Base-by-base conservation (phyloP, 2,329 filamentous ascomycete genomes). In the Polychaeton citri region DNA sequence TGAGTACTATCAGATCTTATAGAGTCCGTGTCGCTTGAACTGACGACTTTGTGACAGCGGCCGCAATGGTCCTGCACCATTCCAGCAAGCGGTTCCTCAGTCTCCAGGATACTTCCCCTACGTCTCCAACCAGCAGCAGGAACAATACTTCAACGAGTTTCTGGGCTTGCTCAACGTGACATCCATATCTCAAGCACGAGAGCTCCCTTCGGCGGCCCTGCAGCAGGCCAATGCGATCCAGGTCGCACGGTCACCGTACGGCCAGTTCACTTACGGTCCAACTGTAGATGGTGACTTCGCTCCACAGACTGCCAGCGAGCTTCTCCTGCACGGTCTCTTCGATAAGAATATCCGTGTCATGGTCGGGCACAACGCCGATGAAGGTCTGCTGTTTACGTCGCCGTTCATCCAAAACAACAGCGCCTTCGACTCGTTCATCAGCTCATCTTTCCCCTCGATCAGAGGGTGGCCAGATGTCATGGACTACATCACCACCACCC, bases 241-340 rank as follows among this genome's bases (percentile, higher is more conserved):
- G 35, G 43, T 66, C 13, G 53, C 49, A 2, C 43, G 41, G 17
- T 46, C 60, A 2, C 59, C 59, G 35, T 66, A 60, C 33, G 67
- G 68, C 8, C 43, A 44, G 1, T 71, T 65, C 45, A 58, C 57
- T 1, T 62, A 56, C 33, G 58, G 65, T 0, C 69, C 68, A 2
- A 55, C 54, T 3, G 54, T 59, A 4, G 70, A 74, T 44, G 66
- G 66, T 1, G 53, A 52, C n/a, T 70, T 71, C 43, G 61, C 62
- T 0, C 64, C 68, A 1, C 51, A 54, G 4, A 43, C 67, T 1
- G 69, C 70, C 0, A 62, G 64, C 2, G 50, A 60, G 31, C 52
- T 68, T 1, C 55, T 72, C 3, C 48, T 58, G 2, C 49, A 59
- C 30, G 66, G 64, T 1, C 47, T 57, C 16, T 72, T 59, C 37